Base-by-base conservation (phyloP, 306 rosid genomes). In the Dalbergia cultrata region DNA sequence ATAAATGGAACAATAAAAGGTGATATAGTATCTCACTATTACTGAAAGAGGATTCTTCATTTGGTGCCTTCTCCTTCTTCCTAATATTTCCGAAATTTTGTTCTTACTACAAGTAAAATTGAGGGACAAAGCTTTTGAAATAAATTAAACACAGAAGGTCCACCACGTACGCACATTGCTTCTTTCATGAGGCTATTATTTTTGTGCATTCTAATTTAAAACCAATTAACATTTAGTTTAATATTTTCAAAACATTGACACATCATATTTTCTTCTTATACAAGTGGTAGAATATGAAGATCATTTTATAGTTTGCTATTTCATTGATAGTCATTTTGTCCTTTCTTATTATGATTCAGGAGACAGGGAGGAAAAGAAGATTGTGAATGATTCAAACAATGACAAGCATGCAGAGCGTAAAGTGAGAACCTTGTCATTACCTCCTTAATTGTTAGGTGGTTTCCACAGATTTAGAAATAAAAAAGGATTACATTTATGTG, bases 311-410 rank as follows among this genome's bases (percentile, higher is more conserved):
- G 13, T 79, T 34, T 67, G 52, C 41, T 17, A 44, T 81, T 81
- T 74, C 4, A 26, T 62, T 77, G 64, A 57, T 49, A 73, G 33
- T 31, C 22, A 12, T 74, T 77, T 11, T 6, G 45, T 61, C 45
- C 43, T 18, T 83, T 72, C 57, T 76, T 71, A 57, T 75, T 34
- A 50, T 79, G 83, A 74, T 81, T 43, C 90, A 90, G 97, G 89
- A 81, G 81, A 77, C 33, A 18, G 0, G 34, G 81, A 65, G 69
- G 79, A 76, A 80, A 59, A n/a, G 83, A 77, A 78, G 62, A 53
- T 57, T 53, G 41, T 39, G 22, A 65, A 68, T 39, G 89, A 87
- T 52, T 76, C 74, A 33, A 76, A 58, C 61, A 49, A 14, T 21
- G 88, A 79, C 77, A 76, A 80, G 77, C 71, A 77, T 50, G 18